Evolutionary conservation across 2,329 filamentous ascomycete species (phyloP).

Genomic region (Colletotrichum sp.): DNA sequence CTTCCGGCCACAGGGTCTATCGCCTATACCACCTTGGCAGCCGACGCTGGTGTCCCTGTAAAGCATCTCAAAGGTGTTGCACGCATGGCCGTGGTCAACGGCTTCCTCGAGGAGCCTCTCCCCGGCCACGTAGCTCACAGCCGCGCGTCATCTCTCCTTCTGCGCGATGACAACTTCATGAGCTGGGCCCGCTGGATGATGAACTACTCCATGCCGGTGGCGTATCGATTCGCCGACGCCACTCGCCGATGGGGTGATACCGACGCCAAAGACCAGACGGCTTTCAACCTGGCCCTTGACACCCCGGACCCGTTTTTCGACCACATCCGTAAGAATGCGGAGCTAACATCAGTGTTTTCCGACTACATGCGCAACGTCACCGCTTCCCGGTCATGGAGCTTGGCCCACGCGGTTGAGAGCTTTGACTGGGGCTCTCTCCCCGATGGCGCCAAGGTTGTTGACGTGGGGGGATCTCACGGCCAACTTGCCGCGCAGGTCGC

Average conservation of each 20-base stretch:
- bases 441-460: constrained; percentile 11
- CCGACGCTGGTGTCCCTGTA: constrained; percentile 22
- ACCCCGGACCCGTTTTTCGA: constrained; percentile 36
- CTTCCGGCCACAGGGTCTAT: background rate
- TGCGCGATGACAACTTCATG: constrained; percentile 25
- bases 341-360: constrained; percentile 30
- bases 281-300: constrained; percentile 32
- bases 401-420: constrained; percentile 32
- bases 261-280: constrained; percentile 28
- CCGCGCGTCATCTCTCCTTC: constrained; percentile 34
- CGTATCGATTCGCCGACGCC: constrained; percentile 27
- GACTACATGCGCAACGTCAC: constrained; percentile 35
- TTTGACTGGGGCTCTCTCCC: constrained; percentile 1
- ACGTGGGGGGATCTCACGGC: constrained; percentile 13
- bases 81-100: constrained; percentile 42
- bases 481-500: background rate
- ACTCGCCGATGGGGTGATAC: constrained; percentile 30
- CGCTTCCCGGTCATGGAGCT: constrained; percentile 29
- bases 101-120: constrained; percentile 36
- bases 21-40: constrained; percentile 7
- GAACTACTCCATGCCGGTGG: constrained; percentile 28
- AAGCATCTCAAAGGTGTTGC: constrained; percentile 27
- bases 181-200: constrained; percentile 36
- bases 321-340: constrained; percentile 28
- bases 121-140: constrained; percentile 35